Evolutionary conservation across 2,329 filamentous ascomycete species (phyloP).

Genomic region (Ceratocystis cacaofunesta): DNA sequence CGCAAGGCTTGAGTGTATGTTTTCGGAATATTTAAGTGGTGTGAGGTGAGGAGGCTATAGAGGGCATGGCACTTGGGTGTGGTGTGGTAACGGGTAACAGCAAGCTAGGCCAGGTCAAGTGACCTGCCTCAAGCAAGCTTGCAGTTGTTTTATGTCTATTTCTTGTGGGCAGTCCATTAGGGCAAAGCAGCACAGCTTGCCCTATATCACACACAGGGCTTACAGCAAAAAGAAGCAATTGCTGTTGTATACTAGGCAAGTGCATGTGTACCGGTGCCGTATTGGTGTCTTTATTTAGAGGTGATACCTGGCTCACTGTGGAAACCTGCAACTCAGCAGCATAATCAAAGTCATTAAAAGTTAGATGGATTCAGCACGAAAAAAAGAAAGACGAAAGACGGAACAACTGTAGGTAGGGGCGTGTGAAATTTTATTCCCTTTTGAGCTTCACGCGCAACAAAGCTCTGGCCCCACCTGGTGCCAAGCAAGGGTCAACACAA

Average conservation of each 20-base stretch:
- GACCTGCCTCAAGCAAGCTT: neutral
- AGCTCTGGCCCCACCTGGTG: constrained; percentile 1
- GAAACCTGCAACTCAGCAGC: neutral
- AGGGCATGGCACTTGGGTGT: neutral
- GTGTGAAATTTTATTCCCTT: neutral
- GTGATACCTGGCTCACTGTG: neutral
- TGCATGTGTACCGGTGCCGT: neutral
- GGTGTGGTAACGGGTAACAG: neutral
- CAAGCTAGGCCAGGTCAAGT: neutral
- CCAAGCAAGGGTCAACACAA: constrained; percentile 1
- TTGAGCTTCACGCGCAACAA: neutral
- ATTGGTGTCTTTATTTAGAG: neutral
- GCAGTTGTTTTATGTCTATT: neutral
- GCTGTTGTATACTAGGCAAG: neutral
- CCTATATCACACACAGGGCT: neutral
- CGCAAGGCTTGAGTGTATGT: neutral
- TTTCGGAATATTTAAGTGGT: neutral
- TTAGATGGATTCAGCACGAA: neutral
- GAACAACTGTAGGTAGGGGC: neutral
- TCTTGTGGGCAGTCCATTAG: neutral
- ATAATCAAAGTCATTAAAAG: neutral
- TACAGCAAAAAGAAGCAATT: neutral
- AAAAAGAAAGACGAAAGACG: neutral
- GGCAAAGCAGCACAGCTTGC: neutral
- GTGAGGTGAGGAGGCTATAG: neutral